Base-by-base conservation (phyloP, 148 eudicot species). In the Camellia lanceoleosa region DNA sequence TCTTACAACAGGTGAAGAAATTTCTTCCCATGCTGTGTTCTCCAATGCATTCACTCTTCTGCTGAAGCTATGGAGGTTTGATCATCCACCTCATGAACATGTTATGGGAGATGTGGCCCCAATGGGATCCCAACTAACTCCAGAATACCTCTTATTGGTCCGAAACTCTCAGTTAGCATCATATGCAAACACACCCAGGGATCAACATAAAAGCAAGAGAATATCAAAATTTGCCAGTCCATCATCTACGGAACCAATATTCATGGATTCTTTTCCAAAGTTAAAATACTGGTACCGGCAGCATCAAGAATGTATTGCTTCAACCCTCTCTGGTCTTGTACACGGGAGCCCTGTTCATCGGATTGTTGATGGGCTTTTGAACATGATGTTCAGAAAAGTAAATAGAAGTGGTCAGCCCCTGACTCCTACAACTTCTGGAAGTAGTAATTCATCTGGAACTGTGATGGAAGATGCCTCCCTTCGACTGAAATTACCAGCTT, bases 21-120 rank as follows among this genome's bases (percentile, higher is more conserved):
- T 94, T 71, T 88, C 93, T 73, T 82, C 95, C 46, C 94, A 90
- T 85, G 89, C 87, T 41, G 89, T 96, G 76, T 96, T 96, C 85
- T 96, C 99, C 43, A 90, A 89, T 89, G 99, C 99, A 75, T 93
- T 96, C 77, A 93, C 92, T 68, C 92, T 94, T 84, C 89, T 96
- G 60, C 82, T 96, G 78, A 92, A 85, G 63, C 79, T 96, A 67
- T 96, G 99, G 99, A 90, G 94, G 80, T 96, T 96, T 79, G 93
- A 96, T 83, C 98, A 87, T 78, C 91, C 95, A 44, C 95, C 95
- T 66, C 83, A 89, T 70, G 95, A 92, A 71, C 87, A 86, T 60
- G 88, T 90, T 61, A 78, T 84, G 79, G 94, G 95, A 73, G 95
- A 91, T 81, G 86, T 87, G 73, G 82, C 91, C 62, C 87, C 94